A percentile compares a stretch with the other conserved stretches of the same genome.
These are phyloP conservation scores for Lippia alba DNA, from an alignment of 305 asterid species.

Conservation along the genomic window DNA sequence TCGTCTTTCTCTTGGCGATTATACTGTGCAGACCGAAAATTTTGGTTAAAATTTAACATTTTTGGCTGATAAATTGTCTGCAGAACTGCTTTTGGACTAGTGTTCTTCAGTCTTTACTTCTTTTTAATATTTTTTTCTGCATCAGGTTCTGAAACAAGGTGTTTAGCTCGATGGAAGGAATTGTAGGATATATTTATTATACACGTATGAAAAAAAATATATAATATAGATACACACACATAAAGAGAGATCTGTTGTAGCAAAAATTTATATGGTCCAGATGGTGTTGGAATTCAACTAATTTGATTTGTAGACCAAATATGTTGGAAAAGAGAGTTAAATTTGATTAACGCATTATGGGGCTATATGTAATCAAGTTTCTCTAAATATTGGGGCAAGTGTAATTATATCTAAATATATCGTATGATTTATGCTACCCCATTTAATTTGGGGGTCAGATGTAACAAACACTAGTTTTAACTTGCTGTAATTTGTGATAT, in stretches of 20 bases:
- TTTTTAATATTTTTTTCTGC: neutral
- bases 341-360: too few species aligned
- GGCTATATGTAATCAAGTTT: too few species aligned
- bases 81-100: neutral
- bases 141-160: neutral
- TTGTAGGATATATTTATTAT: neutral
- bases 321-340: too few species aligned
- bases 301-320: neutral
- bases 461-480: too few species aligned
- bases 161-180: neutral
- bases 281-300: neutral
- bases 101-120: neutral
- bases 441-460: too few species aligned
- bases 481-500: too few species aligned
- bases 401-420: too few species aligned
- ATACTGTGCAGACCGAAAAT: neutral
- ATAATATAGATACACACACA: neutral
- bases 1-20: neutral
- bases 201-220: neutral
- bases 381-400: too few species aligned
- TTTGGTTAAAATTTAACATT: neutral
- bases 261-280: neutral
- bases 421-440: too few species aligned
- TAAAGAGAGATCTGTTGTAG: too few species aligned
- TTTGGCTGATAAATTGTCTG: neutral